Conservation (phyloP, 2,329 filamentous ascomycete species). For the Aureobasidium sp. region DNA sequence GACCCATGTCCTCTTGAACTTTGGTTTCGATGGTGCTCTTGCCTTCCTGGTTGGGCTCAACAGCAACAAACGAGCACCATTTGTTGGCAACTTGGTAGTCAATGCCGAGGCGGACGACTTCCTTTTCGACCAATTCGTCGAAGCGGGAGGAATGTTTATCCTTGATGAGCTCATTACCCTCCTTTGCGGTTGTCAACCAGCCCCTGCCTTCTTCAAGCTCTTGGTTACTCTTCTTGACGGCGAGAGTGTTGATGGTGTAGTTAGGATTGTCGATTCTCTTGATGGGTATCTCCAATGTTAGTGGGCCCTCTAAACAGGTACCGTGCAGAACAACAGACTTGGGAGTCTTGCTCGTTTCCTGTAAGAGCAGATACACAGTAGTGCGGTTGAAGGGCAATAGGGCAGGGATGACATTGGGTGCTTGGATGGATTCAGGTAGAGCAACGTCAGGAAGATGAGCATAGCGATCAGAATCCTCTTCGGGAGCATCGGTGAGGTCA, state of each 20-base stretch:
- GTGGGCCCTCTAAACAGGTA: conserved; percentile 48
- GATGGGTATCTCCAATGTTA: conserved; percentile 58
- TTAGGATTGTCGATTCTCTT: conserved; percentile 38
- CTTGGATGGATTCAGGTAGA: conserved; percentile 53
- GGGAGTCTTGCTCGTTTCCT: conserved; percentile 31
- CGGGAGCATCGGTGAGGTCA: conserved; percentile 34
- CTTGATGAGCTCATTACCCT: conserved; percentile 28
- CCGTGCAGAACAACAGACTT: conserved; percentile 51
- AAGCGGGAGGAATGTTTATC: conserved; percentile 45
- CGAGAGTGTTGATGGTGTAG: conserved; percentile 60
- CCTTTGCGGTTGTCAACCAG: conserved; percentile 40
- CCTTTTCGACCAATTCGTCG: conserved; percentile 53
- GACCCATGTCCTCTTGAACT: not conserved
- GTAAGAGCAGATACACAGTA: conserved; percentile 57
- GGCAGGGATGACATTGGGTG: conserved; percentile 54
- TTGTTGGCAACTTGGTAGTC: conserved; percentile 60
- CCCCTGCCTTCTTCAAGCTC: conserved; percentile 65
- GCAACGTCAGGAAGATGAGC: conserved; percentile 46
- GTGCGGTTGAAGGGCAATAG: conserved; percentile 61
- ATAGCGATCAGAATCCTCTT: conserved; percentile 31
- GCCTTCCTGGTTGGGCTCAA: conserved; percentile 38
- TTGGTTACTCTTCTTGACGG: conserved; percentile 56
- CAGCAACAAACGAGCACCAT: conserved; percentile 66
- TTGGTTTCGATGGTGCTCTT: not conserved
- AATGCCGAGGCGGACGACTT: conserved; percentile 58